Evolutionary conservation across 2,329 filamentous ascomycete species (phyloP).

Genomic region (Leptographium lundbergii): DNA sequence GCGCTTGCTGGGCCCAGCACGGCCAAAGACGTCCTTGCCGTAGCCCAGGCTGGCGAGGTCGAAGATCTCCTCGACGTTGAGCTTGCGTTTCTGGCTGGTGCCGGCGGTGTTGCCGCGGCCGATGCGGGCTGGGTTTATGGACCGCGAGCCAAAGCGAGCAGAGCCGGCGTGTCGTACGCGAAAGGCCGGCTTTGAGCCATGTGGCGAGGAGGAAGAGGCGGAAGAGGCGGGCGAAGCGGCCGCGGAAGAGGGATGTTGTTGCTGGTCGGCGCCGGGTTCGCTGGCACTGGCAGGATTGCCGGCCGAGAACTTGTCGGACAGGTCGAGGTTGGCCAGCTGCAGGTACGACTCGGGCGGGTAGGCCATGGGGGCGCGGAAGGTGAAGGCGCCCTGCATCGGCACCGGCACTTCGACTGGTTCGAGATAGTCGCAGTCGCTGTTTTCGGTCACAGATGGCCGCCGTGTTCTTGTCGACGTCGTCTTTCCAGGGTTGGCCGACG

Average conservation of each 20-base stretch:
- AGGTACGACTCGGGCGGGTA: conserved; percentile 47
- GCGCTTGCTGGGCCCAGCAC: conserved; percentile 32
- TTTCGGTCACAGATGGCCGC: conserved; percentile 1
- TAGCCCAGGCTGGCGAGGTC: conserved; percentile 50
- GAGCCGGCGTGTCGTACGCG: conserved; percentile 11
- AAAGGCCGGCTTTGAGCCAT: conserved; percentile 12
- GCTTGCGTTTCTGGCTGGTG: conserved; percentile 59
- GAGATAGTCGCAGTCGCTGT: conserved; percentile 5
- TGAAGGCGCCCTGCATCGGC: conserved; percentile 50
- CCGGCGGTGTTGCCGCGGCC: conserved; percentile 46
- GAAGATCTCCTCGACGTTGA: conserved; percentile 65
- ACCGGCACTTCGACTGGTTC: conserved; percentile 26
- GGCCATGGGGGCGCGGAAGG: conserved; percentile 52
- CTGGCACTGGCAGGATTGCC: conserved; percentile 14
- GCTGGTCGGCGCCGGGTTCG: conserved; percentile 9
- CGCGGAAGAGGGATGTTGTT: not conserved
- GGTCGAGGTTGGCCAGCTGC: conserved; percentile 47
- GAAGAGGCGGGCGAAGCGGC: conserved; percentile 5
- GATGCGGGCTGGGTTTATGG: conserved; percentile 27
- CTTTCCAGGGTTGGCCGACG: not conserved
- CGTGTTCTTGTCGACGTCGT: conserved; percentile 4
- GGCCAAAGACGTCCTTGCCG: conserved; percentile 43
- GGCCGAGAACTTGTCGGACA: conserved; percentile 37
- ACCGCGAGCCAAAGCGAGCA: conserved; percentile 14
- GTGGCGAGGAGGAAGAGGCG: not conserved